Conservation (phyloP, 176 grass and related monocot species). For the Metroxylon sagu region DNA sequence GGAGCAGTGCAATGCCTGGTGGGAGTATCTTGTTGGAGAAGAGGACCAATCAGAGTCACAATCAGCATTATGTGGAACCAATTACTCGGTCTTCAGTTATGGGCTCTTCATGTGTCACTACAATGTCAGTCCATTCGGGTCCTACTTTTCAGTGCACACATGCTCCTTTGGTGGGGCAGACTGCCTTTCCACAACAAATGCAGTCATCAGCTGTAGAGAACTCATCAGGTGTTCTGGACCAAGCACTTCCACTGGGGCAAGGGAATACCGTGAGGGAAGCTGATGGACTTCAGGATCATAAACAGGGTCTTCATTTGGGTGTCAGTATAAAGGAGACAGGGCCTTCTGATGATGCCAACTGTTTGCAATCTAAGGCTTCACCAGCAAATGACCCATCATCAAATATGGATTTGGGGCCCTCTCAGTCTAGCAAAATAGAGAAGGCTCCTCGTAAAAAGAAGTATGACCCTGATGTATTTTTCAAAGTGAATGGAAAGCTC, state of each 20-base stretch:
- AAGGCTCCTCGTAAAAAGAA: constrained; percentile 57
- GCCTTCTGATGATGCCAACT: constrained; percentile 19
- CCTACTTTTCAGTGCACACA: constrained; percentile 42
- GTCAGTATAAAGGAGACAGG: constrained; percentile 30
- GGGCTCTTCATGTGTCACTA: constrained; percentile 41
- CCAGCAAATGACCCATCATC: constrained; percentile 33
- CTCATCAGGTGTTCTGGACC: constrained; percentile 19
- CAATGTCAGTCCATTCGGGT: constrained; percentile 36
- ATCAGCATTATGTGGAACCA: constrained; percentile 41
- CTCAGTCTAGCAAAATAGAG: constrained; percentile 38
- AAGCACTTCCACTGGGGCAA: constrained; percentile 22
- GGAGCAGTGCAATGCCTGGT: constrained; percentile 32
- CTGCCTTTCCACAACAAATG: constrained; percentile 27
- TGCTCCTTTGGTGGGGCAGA: constrained; percentile 10
- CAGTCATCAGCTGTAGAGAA: constrained; percentile 33
- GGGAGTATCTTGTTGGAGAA: constrained; percentile 24
- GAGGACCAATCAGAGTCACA: constrained; percentile 21
- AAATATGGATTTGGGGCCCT: constrained; percentile 29
- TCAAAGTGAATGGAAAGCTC: constrained; percentile 85
- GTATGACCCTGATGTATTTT: constrained; percentile 73
- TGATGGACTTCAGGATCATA: constrained; percentile 31
- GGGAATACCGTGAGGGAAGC: constrained; percentile 20
- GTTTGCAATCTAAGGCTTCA: constrained; percentile 32
- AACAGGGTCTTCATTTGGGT: constrained; percentile 27
- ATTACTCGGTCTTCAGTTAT: constrained; percentile 50